These are phyloP conservation scores for Themeda triandra DNA, from an alignment of 176 grass and related monocot genomes.

Conservation along the genomic window DNA sequence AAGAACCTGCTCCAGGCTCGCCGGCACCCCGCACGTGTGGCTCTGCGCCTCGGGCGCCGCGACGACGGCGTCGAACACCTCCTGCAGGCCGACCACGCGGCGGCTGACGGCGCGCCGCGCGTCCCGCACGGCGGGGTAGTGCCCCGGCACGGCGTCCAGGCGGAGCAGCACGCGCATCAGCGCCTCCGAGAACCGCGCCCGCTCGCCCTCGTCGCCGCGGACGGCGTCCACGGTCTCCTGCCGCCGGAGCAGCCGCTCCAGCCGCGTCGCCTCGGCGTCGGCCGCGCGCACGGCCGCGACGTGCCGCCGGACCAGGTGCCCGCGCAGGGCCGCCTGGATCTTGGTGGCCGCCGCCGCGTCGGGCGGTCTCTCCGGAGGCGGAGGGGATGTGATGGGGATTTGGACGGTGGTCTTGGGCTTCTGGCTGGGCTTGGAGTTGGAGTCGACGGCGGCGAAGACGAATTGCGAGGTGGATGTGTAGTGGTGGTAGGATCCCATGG, in stretches of 20 bases:
- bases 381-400: conserved; percentile 47
- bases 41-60: conserved; percentile 29
- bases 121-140: conserved; percentile 71
- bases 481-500: conserved; percentile 61
- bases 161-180: conserved; percentile 80
- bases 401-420: conserved; percentile 31
- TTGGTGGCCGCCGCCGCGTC: conserved; percentile 40
- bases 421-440: background rate
- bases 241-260: conserved; percentile 73
- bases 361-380: background rate
- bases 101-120: conserved; percentile 64
- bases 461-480: conserved; percentile 38
- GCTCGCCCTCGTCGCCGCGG: conserved; percentile 59
- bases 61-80: conserved; percentile 71
- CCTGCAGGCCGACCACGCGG: conserved; percentile 73
- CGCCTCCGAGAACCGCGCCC: conserved; percentile 70
- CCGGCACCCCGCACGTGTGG: conserved; percentile 49
- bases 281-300: conserved; percentile 44
- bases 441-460: conserved; percentile 37
- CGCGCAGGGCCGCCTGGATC: conserved; percentile 72
- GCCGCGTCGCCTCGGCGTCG: conserved; percentile 50
- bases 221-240: conserved; percentile 92
- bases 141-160: conserved; percentile 77
- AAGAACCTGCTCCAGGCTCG: conserved; percentile 59
- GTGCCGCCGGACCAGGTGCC: conserved; percentile 58